Evolutionary conservation across 768 basidiomycete genomes (phyloP).

Genomic region (Auricularia sp.): DNA sequence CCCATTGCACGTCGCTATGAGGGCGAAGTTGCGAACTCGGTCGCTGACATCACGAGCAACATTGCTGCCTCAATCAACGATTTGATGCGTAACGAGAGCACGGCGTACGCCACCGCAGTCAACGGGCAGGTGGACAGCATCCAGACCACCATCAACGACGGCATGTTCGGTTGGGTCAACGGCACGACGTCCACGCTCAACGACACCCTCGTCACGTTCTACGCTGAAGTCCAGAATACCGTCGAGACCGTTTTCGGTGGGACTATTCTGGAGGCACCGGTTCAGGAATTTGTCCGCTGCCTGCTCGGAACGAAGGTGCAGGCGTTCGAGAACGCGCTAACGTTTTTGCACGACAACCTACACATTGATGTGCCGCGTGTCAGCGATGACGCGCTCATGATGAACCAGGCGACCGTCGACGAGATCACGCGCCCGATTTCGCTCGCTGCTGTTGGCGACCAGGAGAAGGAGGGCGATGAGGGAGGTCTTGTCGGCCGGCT

Average conservation of each 20-base stretch:
- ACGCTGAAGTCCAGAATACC: constrained; percentile 68
- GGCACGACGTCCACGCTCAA: constrained; percentile 82
- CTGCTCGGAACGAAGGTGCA: constrained; percentile 86
- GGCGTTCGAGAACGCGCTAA: constrained; percentile 77
- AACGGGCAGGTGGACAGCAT: constrained; percentile 62
- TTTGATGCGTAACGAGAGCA: constrained; percentile 75
- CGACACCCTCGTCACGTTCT: constrained; percentile 75
- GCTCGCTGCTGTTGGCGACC: constrained; percentile 62
- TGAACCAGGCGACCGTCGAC: constrained; percentile 61
- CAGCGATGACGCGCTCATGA: constrained; percentile 62
- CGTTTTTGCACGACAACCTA: constrained; percentile 85
- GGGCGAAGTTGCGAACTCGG: constrained; percentile 48
- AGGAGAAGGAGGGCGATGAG: constrained; percentile 36
- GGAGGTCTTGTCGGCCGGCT: constrained; percentile 61
- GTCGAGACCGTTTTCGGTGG: constrained; percentile 76
- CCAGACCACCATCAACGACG: constrained; percentile 73
- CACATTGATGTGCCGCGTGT: constrained; percentile 71
- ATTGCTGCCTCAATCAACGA: constrained; percentile 71
- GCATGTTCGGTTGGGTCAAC: constrained; percentile 93
- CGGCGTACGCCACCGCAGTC: constrained; percentile 61
- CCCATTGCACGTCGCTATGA: constrained; percentile 64
- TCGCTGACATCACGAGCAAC: constrained; percentile 54
- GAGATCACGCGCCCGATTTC: constrained; percentile 76
- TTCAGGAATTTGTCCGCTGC: constrained; percentile 81
- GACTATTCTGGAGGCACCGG: constrained; percentile 70